These are phyloP conservation scores for Ganoderma leucocontextum DNA, from an alignment of 1,284 basidiomycete genomes.

Conservation along the genomic window DNA sequence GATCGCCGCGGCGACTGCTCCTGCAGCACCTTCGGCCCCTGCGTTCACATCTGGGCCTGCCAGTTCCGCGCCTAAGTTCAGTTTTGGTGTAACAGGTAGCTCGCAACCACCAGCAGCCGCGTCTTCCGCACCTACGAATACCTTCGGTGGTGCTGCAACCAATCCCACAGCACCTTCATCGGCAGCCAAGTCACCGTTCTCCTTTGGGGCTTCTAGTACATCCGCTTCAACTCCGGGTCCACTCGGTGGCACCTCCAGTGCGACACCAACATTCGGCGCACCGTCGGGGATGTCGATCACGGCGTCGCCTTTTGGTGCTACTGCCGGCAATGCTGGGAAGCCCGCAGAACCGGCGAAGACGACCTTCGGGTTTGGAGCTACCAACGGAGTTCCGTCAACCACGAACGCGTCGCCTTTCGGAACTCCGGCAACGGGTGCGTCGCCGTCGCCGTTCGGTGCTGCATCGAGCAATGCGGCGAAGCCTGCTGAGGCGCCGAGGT, in stretches of 20 bases:
- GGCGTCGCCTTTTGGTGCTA: conserved; percentile 8
- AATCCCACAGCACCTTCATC: conserved; percentile 17
- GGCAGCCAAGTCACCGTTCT: conserved; percentile 16
- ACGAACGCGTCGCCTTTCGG: conserved; percentile 19
- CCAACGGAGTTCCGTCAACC: neutral
- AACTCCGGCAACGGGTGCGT: neutral
- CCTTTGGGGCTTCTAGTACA: neutral
- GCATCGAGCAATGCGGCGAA: conserved; percentile 16
- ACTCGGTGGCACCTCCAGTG: neutral
- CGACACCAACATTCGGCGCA: neutral
- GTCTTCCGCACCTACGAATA: conserved; percentile 9
- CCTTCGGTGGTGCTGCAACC: conserved; percentile 16
- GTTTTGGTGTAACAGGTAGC: conserved; percentile 34
- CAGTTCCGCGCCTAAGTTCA: conserved; percentile 36
- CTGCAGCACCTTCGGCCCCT: conserved; percentile 2
- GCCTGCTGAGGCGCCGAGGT: conserved; percentile 25
- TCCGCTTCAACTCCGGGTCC: neutral
- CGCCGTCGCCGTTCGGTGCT: conserved; percentile 18
- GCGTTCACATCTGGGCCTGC: conserved; percentile 18
- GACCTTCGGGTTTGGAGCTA: neutral
- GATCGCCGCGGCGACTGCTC: conserved; percentile 12
- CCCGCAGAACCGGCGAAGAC: neutral
- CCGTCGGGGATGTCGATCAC: conserved; percentile 8
- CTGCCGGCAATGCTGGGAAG: neutral
- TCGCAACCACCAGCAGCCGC: conserved; percentile 22